These are phyloP conservation scores for Petunia axillaris DNA, from an alignment of 257 asterid genomes.

Conservation along the genomic window DNA sequence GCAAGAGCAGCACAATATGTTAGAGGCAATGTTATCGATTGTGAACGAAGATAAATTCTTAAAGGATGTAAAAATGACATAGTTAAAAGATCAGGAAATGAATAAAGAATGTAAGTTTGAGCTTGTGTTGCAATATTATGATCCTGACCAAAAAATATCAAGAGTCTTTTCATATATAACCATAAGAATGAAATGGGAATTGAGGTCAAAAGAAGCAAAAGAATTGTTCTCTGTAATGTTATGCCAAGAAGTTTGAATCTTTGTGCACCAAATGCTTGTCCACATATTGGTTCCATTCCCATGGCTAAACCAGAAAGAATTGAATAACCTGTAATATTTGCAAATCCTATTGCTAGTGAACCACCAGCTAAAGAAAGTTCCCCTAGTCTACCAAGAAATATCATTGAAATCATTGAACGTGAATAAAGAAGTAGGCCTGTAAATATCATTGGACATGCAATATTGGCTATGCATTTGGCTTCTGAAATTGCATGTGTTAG, in stretches of 20 bases:
- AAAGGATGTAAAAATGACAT: conserved; percentile 45
- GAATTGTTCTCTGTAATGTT: conserved; percentile 38
- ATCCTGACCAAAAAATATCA: conserved; percentile 44
- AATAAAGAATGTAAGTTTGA: conserved; percentile 37
- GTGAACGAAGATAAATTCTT: conserved; percentile 44
- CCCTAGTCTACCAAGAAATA: conserved; percentile 48
- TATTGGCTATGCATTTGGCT: conserved; percentile 40
- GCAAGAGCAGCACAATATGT: conserved; percentile 44
- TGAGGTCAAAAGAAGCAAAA: conserved; percentile 37
- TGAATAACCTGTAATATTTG: conserved; percentile 50
- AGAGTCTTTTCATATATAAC: conserved; percentile 41
- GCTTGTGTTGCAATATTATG: conserved; percentile 38
- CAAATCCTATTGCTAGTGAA: conserved; percentile 45
- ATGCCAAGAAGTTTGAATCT: conserved; percentile 40
- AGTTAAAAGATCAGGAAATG: conserved; percentile 43
- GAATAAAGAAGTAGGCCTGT: conserved; percentile 45
- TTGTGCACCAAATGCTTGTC: conserved; percentile 47
- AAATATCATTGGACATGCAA: conserved; percentile 46
- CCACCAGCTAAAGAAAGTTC: conserved; percentile 48
- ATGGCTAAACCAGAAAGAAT: conserved; percentile 45
- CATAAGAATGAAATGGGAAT: conserved; percentile 43
- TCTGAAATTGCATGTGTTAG: conserved; percentile 32
- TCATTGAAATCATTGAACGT: conserved; percentile 48
- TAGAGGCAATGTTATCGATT: conserved; percentile 45
- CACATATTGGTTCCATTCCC: conserved; percentile 59